A percentile compares a stretch with the other conserved stretches of the same genome.
phyloP scores from a whole-genome alignment of 164 flowering plant genomes.

The Umbellularia californica region DNA sequence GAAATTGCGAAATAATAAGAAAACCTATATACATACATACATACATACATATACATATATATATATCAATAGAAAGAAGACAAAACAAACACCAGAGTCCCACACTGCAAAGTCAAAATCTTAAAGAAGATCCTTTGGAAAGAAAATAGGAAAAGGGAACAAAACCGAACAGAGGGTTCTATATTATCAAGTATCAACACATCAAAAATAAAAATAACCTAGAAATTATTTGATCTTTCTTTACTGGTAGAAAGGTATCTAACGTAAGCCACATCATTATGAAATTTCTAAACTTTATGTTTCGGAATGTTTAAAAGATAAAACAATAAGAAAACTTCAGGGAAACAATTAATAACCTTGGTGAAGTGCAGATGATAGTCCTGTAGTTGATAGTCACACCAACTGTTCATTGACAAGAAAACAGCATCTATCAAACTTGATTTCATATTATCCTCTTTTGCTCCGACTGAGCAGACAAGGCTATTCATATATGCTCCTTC shows the following conservation, averaged over 20 bases:
- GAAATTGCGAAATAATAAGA: too few relatives aligned
- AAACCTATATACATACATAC: too few relatives aligned
- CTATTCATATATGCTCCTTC: slow-evolving; percentile 46
- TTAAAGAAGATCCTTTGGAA: too few relatives aligned
- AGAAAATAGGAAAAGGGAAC: too few relatives aligned
- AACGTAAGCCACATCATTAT: neutral
- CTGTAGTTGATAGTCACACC: slow-evolving; percentile 62
- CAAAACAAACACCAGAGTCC: too few relatives aligned
- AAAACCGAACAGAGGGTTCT: too few relatives aligned
- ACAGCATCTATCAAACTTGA: slow-evolving; percentile 51
- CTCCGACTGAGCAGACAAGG: slow-evolving; percentile 36
- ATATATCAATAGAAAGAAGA: too few relatives aligned
- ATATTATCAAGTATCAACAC: neutral
- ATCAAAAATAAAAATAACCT: neutral
- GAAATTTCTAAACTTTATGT: neutral
- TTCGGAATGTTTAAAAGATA: too few relatives aligned
- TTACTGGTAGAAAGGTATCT: neutral
- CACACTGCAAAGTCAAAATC: too few relatives aligned
- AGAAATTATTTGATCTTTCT: neutral
- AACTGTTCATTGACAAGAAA: slow-evolving; percentile 46
- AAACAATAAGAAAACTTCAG: slow-evolving; percentile 1
- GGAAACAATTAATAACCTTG: slow-evolving; percentile 46
- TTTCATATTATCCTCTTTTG: slow-evolving; percentile 26
- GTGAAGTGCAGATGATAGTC: slow-evolving; percentile 77
- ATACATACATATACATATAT: too few relatives aligned